These are phyloP conservation scores for Mycena galopus DNA, from an alignment of 768 basidiomycete genomes.

Conservation along the genomic window DNA sequence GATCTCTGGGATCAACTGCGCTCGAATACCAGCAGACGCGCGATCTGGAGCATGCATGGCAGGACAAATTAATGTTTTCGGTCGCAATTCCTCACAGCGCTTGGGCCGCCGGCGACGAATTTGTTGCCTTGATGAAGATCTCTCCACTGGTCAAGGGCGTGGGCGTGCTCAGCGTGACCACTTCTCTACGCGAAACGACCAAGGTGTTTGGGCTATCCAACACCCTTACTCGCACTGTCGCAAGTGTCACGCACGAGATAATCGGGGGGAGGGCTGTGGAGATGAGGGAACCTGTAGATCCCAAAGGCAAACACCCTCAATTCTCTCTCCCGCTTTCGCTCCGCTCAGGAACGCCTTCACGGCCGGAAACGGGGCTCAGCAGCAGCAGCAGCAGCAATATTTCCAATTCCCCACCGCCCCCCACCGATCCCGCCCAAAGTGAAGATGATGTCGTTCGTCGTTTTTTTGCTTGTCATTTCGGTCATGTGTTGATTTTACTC, in stretches of 20 bases:
- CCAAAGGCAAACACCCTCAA: constrained; percentile 18
- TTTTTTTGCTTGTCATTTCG: neutral
- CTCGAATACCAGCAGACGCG: constrained; percentile 96
- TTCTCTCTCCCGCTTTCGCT: neutral
- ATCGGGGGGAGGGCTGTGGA: constrained; percentile 67
- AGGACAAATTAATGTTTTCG: constrained; percentile 95
- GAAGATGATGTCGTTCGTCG: constrained; percentile 33
- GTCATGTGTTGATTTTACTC: neutral
- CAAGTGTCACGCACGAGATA: constrained; percentile 78
- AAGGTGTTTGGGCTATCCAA: constrained; percentile 70
- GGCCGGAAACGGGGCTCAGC: constrained; percentile 20
- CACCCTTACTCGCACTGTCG: constrained; percentile 67
- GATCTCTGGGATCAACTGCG: constrained; percentile 84
- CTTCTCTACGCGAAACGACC: constrained; percentile 80
- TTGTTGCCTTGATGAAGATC: constrained; percentile 88
- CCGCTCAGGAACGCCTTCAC: neutral
- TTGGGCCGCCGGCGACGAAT: constrained; percentile 90
- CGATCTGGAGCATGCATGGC: constrained; percentile 97
- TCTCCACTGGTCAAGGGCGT: constrained; percentile 90
- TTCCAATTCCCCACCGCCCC: neutral
- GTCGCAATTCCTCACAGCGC: constrained; percentile 95
- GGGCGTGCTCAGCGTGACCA: constrained; percentile 76
- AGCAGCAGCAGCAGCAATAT: constrained; percentile 1
- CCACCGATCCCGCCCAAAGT: constrained; percentile 24
- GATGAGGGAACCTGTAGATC: constrained; percentile 35